Percentiles rank a stretch among this genome's conserved stretches.
phyloP scores from a whole-genome alignment of 2,329 filamentous ascomycete species.

The Paradendryphiella salina region DNA sequence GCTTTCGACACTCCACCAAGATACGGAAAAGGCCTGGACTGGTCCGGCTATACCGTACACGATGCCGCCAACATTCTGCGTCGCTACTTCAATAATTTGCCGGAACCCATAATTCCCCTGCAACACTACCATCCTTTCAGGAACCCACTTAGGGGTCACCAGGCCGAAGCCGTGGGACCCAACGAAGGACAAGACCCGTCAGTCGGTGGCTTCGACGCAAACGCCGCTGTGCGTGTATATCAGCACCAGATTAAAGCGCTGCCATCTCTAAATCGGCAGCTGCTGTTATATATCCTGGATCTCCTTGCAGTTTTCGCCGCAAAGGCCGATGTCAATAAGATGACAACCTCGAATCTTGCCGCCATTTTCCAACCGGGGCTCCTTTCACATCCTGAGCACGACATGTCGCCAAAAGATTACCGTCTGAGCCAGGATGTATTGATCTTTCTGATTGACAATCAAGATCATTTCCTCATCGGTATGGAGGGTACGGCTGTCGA shows the following conservation, averaged over 20 bases:
- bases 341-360: conserved; percentile 91
- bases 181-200: conserved; percentile 67
- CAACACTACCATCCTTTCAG: conserved; percentile 92
- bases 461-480: conserved; percentile 96
- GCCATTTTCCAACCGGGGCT: conserved; percentile 98
- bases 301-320: conserved; percentile 94
- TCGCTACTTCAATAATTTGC: conserved; percentile 92
- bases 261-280: conserved; percentile 87
- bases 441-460: conserved; percentile 97
- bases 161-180: conserved; percentile 71
- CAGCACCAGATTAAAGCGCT: conserved; percentile 90
- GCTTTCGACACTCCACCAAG: conserved; percentile 86
- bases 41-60: conserved; percentile 97
- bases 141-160: conserved; percentile 72
- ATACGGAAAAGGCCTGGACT: conserved; percentile 95
- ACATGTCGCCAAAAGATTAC: conserved; percentile 95
- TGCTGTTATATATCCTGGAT: conserved; percentile 94
- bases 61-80: conserved; percentile 96
- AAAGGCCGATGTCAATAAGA: conserved; percentile 94
- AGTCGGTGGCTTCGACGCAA: conserved; percentile 72
- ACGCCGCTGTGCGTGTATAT: conserved; percentile 77
- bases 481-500: conserved; percentile 99
- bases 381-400: conserved; percentile 88
- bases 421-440: conserved; percentile 93
- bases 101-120: conserved; percentile 93